phyloP scores from a whole-genome alignment of 2,329 filamentous ascomycete species.

The Anisogramma anomala region DNA sequence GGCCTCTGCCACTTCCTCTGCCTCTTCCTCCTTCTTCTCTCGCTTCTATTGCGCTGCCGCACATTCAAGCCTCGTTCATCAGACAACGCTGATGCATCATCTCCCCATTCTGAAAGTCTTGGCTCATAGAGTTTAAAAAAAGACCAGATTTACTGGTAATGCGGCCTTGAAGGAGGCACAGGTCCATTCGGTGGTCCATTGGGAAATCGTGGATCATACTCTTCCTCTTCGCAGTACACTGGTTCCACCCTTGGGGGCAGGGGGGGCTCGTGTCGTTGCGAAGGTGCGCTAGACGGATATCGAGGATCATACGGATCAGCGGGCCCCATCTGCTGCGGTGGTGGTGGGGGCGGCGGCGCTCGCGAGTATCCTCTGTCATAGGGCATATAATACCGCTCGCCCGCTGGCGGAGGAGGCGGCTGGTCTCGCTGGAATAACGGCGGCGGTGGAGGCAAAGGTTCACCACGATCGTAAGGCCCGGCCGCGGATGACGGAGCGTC shows the following conservation, averaged over 20 bases:
- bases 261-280: slow-evolving; percentile 4
- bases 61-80: too few species aligned
- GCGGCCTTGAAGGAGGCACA: not conserved
- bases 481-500: slow-evolving; percentile 1
- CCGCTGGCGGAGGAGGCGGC: slow-evolving; percentile 1
- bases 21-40: too few species aligned
- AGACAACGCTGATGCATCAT: too few species aligned
- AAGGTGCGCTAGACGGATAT: slow-evolving; percentile 6
- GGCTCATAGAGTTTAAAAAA: too few species aligned
- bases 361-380: slow-evolving; percentile 9
- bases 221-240: slow-evolving; percentile 24
- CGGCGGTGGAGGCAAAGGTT: not conserved
- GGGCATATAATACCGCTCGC: slow-evolving; percentile 6
- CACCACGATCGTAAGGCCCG: slow-evolving; percentile 11
- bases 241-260: slow-evolving; percentile 10
- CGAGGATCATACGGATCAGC: slow-evolving; percentile 13
- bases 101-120: too few species aligned
- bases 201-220: slow-evolving; percentile 34
- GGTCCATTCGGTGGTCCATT: slow-evolving; percentile 18
- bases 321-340: not conserved
- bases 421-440: slow-evolving; percentile 5
- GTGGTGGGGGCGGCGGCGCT: slow-evolving; percentile 2
- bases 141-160: not conserved
- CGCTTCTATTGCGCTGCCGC: too few species aligned
- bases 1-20: too few species aligned